phyloP scores from a whole-genome alignment of 805 yeast species.

The Saccharomyces mikatae region DNA sequence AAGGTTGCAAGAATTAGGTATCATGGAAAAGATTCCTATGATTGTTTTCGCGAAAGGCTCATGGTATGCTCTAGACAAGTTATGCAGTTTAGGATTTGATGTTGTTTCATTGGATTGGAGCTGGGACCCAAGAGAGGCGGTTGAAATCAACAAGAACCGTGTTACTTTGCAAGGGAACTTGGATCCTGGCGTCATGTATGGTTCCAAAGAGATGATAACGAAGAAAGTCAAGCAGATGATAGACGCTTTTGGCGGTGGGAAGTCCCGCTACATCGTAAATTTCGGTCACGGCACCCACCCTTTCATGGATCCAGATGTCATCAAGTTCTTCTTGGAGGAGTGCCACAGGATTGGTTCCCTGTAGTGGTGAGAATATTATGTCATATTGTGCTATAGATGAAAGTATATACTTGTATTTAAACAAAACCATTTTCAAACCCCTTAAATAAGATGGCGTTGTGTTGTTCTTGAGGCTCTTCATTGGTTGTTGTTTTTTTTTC shows the following conservation, averaged over 20 bases:
- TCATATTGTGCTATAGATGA: neutral
- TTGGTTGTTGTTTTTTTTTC: neutral
- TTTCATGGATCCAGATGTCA: slow-evolving; percentile 87
- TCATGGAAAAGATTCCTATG: slow-evolving; percentile 67
- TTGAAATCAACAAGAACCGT: slow-evolving; percentile 61
- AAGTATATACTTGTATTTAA: neutral
- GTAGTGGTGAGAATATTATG: slow-evolving; percentile 11
- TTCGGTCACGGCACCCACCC: slow-evolving; percentile 99
- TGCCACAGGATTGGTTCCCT: slow-evolving; percentile 70
- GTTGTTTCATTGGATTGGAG: slow-evolving; percentile 92
- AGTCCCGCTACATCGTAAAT: slow-evolving; percentile 82
- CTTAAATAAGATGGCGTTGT: neutral
- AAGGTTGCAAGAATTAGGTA: slow-evolving; percentile 64
- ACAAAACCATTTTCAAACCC: neutral
- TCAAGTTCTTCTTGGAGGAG: slow-evolving; percentile 77
- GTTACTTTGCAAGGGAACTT: slow-evolving; percentile 88
- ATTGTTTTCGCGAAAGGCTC: slow-evolving; percentile 94
- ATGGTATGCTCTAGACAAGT: slow-evolving; percentile 87
- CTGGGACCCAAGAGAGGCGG: slow-evolving; percentile 78
- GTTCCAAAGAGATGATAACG: slow-evolving; percentile 73
- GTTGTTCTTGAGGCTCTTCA: neutral
- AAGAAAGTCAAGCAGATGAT: slow-evolving; percentile 83
- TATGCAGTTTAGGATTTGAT: slow-evolving; percentile 75
- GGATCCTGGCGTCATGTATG: slow-evolving; percentile 93
- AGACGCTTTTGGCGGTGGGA: slow-evolving; percentile 87